phyloP scores from a whole-genome alignment of 2,329 filamentous ascomycete species.

The Fulvia fulva region DNA sequence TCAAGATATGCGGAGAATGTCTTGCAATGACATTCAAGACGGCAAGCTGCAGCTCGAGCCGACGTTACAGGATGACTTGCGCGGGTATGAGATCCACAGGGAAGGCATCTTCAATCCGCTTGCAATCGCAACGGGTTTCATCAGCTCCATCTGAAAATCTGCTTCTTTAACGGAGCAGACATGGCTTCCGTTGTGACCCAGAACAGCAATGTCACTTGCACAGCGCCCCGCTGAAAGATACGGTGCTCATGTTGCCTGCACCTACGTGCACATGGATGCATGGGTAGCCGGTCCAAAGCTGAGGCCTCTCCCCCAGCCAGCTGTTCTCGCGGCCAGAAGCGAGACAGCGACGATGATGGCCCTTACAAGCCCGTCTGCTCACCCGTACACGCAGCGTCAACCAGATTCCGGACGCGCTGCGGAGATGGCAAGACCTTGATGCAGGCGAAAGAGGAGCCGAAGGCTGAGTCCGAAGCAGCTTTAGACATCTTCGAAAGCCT shows the following conservation, averaged over 20 bases:
- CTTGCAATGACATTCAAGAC: background rate
- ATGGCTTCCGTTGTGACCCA: background rate
- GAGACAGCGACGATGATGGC: background rate
- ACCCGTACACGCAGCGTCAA: background rate
- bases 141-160: background rate
- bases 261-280: background rate
- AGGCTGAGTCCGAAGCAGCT: conserved; percentile 8
- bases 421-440: conserved; percentile 8
- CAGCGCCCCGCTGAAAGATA: background rate
- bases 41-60: background rate
- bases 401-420: conserved; percentile 11
- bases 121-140: background rate
- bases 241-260: background rate
- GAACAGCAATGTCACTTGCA: background rate
- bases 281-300: background rate
- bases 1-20: background rate
- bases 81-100: background rate
- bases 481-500: background rate
- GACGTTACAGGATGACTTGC: background rate
- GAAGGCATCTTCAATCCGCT: too few relatives aligned
- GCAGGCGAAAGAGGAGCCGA: conserved; percentile 12
- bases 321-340: background rate
- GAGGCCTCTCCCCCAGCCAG: background rate
- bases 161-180: background rate
- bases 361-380: background rate